A percentile compares a stretch with the other conserved stretches of the same genome.
Evolutionary conservation across 2,329 filamentous ascomycete genomes (phyloP).

Genomic region (Fusarium robinianum): DNA sequence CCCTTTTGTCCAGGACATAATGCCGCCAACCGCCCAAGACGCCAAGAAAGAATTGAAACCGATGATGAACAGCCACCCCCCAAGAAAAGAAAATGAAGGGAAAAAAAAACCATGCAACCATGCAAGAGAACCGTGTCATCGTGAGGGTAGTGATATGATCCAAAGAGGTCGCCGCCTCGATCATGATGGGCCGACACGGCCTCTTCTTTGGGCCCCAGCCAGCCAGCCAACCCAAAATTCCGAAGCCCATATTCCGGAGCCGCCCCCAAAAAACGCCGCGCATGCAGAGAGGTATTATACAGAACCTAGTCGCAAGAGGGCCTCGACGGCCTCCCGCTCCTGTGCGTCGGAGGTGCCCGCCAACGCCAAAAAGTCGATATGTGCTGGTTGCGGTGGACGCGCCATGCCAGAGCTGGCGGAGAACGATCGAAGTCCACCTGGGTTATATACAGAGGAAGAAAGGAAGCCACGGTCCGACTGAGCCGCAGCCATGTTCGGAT

Average conservation of each 20-base stretch:
- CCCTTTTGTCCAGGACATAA: conserved; percentile 15
- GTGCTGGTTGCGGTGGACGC: conserved; percentile 55
- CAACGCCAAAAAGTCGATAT: conserved; percentile 57
- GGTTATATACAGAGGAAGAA: conserved; percentile 53
- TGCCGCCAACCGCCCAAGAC: conserved; percentile 30
- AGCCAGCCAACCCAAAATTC: conserved; percentile 33
- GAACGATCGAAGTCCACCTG: conserved; percentile 53
- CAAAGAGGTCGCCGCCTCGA: conserved; percentile 42
- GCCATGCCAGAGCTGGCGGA: conserved; percentile 58
- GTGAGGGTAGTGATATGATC: conserved; percentile 38
- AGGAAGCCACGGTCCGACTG: conserved; percentile 53
- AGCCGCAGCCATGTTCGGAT: conserved; percentile 60
- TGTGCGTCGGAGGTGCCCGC: conserved; percentile 65
- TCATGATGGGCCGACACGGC: conserved; percentile 39
- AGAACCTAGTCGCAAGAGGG: conserved; percentile 80
- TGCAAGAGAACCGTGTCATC: conserved; percentile 41
- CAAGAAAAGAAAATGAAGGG: conserved; percentile 15
- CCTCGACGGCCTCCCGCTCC: conserved; percentile 81
- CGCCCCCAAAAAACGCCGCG: conserved; percentile 52
- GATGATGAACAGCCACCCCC: conserved; percentile 16
- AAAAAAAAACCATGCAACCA: conserved; percentile 15
- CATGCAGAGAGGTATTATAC: conserved; percentile 64
- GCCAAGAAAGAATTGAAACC: conserved; percentile 29
- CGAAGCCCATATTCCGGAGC: conserved; percentile 28
- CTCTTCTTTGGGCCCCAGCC: conserved; percentile 38